phyloP scores from a whole-genome alignment of 768 basidiomycete species.

The Amanita rimosa region DNA sequence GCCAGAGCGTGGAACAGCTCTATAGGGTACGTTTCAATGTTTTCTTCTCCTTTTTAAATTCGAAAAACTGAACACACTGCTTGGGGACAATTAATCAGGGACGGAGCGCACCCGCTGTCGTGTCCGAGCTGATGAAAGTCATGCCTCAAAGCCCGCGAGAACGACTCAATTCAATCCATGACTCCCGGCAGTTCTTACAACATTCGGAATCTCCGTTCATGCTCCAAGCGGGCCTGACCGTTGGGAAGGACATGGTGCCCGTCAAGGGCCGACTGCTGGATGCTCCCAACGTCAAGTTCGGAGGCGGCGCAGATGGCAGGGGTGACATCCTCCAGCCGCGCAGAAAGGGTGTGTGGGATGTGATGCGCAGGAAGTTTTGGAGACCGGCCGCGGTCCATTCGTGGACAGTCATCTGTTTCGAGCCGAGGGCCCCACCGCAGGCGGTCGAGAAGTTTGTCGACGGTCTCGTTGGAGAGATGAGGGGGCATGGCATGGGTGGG shows the following conservation, averaged over 20 bases:
- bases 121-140: not conserved
- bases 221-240: not conserved
- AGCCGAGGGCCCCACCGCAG: not conserved
- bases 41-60: no score
- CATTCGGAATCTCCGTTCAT: not conserved
- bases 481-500: not conserved
- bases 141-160: conserved; percentile 1
- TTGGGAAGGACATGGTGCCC: not conserved
- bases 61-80: no score
- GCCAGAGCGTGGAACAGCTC: not conserved
- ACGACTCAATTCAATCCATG: not conserved
- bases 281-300: not conserved
- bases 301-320: not conserved
- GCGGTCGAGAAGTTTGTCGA: not conserved
- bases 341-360: conserved; percentile 5
- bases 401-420: conserved; percentile 4
- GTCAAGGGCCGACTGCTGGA: not conserved
- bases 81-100: not conserved
- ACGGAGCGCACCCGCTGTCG: not conserved
- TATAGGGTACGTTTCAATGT: not conserved
- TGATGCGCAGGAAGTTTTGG: conserved; percentile 1
- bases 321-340: not conserved
- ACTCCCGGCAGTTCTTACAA: not conserved
- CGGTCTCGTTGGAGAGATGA: not conserved
- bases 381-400: not conserved